Evolutionary conservation across 2,329 filamentous ascomycete genomes (phyloP).

Genomic region (Aspergillus versicolor): DNA sequence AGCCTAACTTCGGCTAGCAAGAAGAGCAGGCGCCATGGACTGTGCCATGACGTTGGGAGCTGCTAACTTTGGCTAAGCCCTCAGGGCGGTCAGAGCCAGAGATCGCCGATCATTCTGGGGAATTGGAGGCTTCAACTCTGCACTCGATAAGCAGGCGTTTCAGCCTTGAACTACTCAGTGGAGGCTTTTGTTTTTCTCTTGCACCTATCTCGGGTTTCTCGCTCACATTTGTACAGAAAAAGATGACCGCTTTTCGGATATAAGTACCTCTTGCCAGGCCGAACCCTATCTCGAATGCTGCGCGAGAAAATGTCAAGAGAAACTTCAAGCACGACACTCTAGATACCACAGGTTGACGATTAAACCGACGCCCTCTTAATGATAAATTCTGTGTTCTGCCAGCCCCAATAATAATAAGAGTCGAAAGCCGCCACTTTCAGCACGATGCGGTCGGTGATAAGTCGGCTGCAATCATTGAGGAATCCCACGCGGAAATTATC

Average conservation of each 20-base stretch:
- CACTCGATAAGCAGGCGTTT: background rate
- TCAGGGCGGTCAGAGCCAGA: conserved; percentile 11
- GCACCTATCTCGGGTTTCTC: background rate
- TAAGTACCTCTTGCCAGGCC: background rate
- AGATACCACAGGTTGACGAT: conserved; percentile 1
- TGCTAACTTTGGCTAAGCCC: conserved; percentile 1
- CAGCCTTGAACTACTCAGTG: background rate
- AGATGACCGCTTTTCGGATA: background rate
- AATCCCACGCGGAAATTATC: conserved; percentile 9
- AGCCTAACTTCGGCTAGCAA: conserved; percentile 2
- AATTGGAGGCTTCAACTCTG: background rate
- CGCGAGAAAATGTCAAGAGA: background rate
- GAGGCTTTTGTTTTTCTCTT: background rate
- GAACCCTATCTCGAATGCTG: background rate
- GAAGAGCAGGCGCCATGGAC: background rate
- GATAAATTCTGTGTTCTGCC: background rate
- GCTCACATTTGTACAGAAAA: background rate
- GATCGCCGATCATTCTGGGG: conserved; percentile 12
- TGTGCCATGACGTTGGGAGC: conserved; percentile 7
- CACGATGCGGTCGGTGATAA: conserved; percentile 22
- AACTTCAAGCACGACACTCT: background rate
- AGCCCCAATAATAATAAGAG: background rate
- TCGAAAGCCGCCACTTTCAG: background rate
- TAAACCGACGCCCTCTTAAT: background rate
- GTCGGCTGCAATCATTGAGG: conserved; percentile 14